Evolutionary conservation across 257 asterid genomes (phyloP).

Genomic region (Solanum piurae): DNA sequence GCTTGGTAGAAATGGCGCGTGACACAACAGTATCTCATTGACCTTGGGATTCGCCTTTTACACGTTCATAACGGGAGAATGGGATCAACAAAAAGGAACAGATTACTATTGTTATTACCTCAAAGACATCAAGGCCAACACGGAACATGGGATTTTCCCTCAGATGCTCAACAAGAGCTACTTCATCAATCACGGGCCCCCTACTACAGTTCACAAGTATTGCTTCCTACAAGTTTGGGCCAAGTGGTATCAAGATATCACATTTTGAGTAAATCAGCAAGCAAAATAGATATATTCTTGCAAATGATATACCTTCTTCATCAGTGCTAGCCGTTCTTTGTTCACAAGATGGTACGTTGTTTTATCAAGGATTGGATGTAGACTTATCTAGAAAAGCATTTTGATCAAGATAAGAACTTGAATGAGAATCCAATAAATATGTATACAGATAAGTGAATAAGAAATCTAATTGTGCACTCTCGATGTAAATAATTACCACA

Average conservation of each 20-base stretch:
- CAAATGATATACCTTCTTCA: constrained; percentile 61
- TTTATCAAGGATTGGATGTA: constrained; percentile 86
- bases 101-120: constrained; percentile 31
- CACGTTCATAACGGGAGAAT: not conserved
- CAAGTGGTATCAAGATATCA: not conserved
- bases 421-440: not conserved
- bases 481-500: constrained; percentile 30
- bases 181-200: constrained; percentile 94
- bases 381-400: constrained; percentile 61
- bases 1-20: not conserved
- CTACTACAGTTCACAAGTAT: constrained; percentile 92
- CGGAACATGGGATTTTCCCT: constrained; percentile 91
- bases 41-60: not conserved
- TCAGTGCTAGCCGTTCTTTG: constrained; percentile 77
- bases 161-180: constrained; percentile 88
- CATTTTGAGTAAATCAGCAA: not conserved
- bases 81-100: not conserved
- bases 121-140: constrained; percentile 98
- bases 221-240: constrained; percentile 47
- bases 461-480: not conserved
- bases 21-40: not conserved
- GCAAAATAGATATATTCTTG: not conserved
- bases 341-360: constrained; percentile 92
- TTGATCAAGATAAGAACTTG: not conserved
- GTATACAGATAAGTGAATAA: not conserved